Evolutionary conservation across 257 asterid species (phyloP).

Genomic region (Solanum chilense): DNA sequence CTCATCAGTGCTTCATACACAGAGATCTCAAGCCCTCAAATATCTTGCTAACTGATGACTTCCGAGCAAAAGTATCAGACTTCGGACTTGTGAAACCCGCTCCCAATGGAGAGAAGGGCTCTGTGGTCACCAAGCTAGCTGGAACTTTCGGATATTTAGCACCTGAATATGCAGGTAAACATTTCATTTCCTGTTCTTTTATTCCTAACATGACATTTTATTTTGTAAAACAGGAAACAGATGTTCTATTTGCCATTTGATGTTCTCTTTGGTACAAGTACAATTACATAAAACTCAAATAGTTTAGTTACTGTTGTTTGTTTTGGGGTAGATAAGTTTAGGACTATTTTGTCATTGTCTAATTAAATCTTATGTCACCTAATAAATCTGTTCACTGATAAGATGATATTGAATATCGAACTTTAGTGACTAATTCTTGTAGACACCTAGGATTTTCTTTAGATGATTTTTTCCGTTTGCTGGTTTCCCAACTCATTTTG

Average conservation of each 20-base stretch:
- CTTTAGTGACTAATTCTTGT: not conserved
- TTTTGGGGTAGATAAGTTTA: not conserved
- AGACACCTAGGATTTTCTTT: not conserved
- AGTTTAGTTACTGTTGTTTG: not conserved
- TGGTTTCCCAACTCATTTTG: not conserved
- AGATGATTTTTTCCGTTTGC: not conserved
- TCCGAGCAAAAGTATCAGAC: slow-evolving; percentile 76
- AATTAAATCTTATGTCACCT: not conserved
- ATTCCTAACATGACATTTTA: not conserved
- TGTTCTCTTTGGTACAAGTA: not conserved
- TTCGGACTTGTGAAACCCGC: slow-evolving; percentile 93
- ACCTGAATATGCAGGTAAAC: slow-evolving; percentile 83
- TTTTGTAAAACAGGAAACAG: not conserved
- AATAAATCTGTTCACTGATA: not conserved
- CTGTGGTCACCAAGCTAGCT: slow-evolving; percentile 75
- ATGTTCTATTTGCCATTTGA: not conserved
- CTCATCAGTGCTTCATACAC: slow-evolving; percentile 76
- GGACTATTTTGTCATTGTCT: not conserved
- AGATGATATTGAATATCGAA: not conserved
- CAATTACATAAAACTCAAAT: not conserved
- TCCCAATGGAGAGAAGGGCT: slow-evolving; percentile 61
- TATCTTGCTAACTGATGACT: slow-evolving; percentile 71
- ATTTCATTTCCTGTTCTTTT: not conserved
- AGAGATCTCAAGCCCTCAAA: slow-evolving; percentile 85
- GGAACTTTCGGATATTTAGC: slow-evolving; percentile 92